These are phyloP conservation scores for Ceratocystis cacaofunesta DNA, from an alignment of 2,329 filamentous ascomycete species.

Conservation along the genomic window DNA sequence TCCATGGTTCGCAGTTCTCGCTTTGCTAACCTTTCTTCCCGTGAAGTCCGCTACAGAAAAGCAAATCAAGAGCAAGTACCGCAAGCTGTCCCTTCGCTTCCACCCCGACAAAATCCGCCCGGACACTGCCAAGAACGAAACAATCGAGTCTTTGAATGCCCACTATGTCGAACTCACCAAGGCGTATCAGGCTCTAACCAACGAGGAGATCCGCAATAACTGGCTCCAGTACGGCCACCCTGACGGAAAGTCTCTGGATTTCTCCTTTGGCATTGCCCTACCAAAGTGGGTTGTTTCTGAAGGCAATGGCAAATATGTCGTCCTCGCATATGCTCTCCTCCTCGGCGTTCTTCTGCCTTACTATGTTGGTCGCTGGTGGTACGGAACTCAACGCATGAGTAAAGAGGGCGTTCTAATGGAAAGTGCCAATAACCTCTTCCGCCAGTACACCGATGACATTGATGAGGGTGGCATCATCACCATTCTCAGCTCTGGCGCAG, in stretches of 20 bases:
- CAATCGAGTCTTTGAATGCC: slow-evolving; percentile 66
- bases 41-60: slow-evolving; percentile 65
- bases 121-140: slow-evolving; percentile 78
- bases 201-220: slow-evolving; percentile 94
- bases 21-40: slow-evolving; percentile 13
- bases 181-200: slow-evolving; percentile 93
- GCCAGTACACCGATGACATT: slow-evolving; percentile 75
- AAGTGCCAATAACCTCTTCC: slow-evolving; percentile 88
- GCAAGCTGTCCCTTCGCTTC: slow-evolving; percentile 65
- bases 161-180: slow-evolving; percentile 92
- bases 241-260: slow-evolving; percentile 83
- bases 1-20: neutral
- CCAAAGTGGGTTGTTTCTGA: slow-evolving; percentile 86
- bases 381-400: slow-evolving; percentile 82
- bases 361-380: slow-evolving; percentile 95
- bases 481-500: slow-evolving; percentile 71
- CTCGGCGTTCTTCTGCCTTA: slow-evolving; percentile 86
- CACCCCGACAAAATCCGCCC: slow-evolving; percentile 89
- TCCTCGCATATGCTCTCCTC: slow-evolving; percentile 75
- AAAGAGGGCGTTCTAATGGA: slow-evolving; percentile 88
- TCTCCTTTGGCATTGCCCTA: slow-evolving; percentile 92
- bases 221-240: slow-evolving; percentile 92
- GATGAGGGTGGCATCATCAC: slow-evolving; percentile 65
- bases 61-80: slow-evolving; percentile 84
- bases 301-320: slow-evolving; percentile 87